phyloP scores from a whole-genome alignment of 495 filamentous ascomycete species.

The Podospora pseudoanserina region DNA sequence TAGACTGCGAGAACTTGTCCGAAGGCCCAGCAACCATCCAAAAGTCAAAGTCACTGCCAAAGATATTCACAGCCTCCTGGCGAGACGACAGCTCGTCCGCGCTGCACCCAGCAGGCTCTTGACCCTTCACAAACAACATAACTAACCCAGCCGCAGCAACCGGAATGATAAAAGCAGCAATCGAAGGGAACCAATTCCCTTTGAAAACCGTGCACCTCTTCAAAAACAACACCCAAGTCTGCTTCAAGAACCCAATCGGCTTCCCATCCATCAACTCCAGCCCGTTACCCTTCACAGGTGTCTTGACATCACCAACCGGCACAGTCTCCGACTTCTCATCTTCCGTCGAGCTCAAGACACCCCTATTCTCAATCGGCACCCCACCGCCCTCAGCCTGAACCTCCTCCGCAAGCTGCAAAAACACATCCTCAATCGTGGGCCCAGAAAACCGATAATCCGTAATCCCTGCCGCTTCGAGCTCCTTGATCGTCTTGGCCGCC shows the following conservation, averaged over 20 bases:
- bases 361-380: conserved; percentile 5
- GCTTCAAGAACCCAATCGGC: conserved; percentile 58
- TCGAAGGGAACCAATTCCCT: conserved; percentile 69
- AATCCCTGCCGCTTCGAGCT: conserved; percentile 59
- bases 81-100: conserved; percentile 38
- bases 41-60: conserved; percentile 32
- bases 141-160: conserved; percentile 72
- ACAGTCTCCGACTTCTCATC: conserved; percentile 30
- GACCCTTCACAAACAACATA: conserved; percentile 63
- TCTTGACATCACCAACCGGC: conserved; percentile 13
- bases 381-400: conserved; percentile 37
- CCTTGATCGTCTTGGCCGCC: conserved; percentile 62
- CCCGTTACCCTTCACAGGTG: conserved; percentile 26
- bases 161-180: conserved; percentile 68
- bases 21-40: conserved; percentile 62
- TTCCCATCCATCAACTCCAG: conserved; percentile 65
- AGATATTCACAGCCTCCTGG: conserved; percentile 32
- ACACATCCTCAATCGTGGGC: conserved; percentile 85
- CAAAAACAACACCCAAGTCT: conserved; percentile 68
- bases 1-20: conserved; percentile 40
- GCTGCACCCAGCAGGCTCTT: conserved; percentile 55
- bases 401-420: conserved; percentile 77
- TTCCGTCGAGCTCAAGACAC: conserved; percentile 16
- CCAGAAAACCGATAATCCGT: conserved; percentile 73
- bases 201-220: conserved; percentile 76